Conservation (phyloP, 2,329 filamentous ascomycete genomes). For the Apiospora hydei region DNA sequence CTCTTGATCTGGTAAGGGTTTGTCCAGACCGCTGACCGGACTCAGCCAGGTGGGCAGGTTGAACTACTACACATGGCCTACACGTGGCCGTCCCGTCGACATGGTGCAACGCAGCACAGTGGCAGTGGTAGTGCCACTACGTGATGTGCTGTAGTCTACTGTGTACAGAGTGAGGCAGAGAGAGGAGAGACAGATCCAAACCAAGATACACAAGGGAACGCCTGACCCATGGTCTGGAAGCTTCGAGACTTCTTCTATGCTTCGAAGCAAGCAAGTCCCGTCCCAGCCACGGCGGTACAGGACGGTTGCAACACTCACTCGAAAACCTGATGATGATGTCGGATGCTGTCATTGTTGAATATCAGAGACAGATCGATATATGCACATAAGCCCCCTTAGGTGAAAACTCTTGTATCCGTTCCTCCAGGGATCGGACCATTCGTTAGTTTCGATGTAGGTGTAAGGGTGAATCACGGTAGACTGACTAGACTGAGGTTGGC, state of each 20-base stretch:
- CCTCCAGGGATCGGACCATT: background rate
- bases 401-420: background rate
- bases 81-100: conserved; percentile 10
- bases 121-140: background rate
- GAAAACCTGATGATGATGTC: background rate
- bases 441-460: background rate
- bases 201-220: background rate
- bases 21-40: background rate
- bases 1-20: background rate
- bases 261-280: background rate
- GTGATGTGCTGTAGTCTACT: background rate
- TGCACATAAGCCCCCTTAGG: background rate
- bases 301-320: background rate
- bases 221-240: background rate
- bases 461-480: background rate
- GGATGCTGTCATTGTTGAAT: background rate
- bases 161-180: background rate
- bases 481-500: background rate
- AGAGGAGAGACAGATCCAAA: background rate
- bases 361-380: background rate
- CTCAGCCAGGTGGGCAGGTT: background rate
- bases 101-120: background rate
- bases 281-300: background rate
- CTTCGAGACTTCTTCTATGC: conserved; percentile 14
- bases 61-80: background rate